These are phyloP conservation scores for Chaetoscypha palmicola DNA, from an alignment of 2,329 filamentous ascomycete species.

Conservation along the genomic window DNA sequence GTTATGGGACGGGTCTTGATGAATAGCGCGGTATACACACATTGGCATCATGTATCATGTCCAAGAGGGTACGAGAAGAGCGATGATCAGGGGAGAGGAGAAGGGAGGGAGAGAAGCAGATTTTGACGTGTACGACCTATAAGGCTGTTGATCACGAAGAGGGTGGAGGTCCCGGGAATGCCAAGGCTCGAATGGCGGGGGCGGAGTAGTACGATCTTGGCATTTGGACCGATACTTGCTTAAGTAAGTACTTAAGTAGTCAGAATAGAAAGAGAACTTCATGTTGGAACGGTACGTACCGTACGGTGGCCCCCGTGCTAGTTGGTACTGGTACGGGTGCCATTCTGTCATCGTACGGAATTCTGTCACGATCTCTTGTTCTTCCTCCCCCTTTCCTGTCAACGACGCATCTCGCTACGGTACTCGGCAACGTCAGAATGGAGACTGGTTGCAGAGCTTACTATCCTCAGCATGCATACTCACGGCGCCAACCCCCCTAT, in stretches of 20 bases:
- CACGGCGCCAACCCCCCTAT: too few species aligned
- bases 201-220: background rate
- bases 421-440: too few species aligned
- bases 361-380: background rate
- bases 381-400: too few species aligned
- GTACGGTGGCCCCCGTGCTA: background rate
- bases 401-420: too few species aligned
- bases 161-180: background rate
- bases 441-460: too few species aligned
- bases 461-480: too few species aligned
- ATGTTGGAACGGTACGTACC: background rate
- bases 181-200: slow-evolving; percentile 2
- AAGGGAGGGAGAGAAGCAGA: background rate
- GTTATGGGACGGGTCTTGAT: too few species aligned
- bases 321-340: background rate
- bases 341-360: too few species aligned
- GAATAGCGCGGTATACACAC: too few species aligned
- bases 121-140: background rate
- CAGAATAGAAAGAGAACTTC: background rate
- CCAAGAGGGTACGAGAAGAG: too few species aligned
- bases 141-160: background rate
- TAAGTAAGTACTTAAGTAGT: background rate
- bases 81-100: background rate
- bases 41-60: too few species aligned
- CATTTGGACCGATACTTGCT: too few species aligned